A percentile compares a stretch with the other conserved stretches of the same genome.
These are phyloP conservation scores for Colletotrichum brevisporum DNA, from an alignment of 2,329 filamentous ascomycete species.

Conservation along the genomic window DNA sequence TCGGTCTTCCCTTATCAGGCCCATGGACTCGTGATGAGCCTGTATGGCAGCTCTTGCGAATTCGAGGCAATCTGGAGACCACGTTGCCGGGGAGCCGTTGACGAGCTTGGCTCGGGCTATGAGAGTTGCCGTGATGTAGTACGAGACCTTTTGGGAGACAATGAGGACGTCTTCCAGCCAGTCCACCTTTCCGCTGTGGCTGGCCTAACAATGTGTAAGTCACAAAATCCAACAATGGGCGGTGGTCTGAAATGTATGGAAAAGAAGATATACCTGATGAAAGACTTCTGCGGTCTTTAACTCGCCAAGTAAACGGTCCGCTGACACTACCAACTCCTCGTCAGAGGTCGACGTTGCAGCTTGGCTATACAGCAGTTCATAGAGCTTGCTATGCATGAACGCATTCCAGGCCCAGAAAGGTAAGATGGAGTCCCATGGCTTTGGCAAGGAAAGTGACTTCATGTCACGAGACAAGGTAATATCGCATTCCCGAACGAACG, in stretches of 20 bases:
- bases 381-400: conserved; percentile 64
- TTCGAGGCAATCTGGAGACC: conserved; percentile 10
- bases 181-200: not conserved
- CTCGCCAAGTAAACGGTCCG: conserved; percentile 1
- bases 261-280: not conserved
- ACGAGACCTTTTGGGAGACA: conserved; percentile 6
- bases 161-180: conserved; percentile 11
- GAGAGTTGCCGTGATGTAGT: conserved; percentile 23
- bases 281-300: not conserved
- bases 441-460: conserved; percentile 44
- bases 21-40: conserved; percentile 13
- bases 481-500: conserved; percentile 70
- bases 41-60: conserved; percentile 4
- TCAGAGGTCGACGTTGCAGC: not conserved
- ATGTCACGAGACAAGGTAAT: conserved; percentile 59
- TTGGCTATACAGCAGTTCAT: conserved; percentile 50
- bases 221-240: not conserved
- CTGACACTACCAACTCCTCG: not conserved
- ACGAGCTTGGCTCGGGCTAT: conserved; percentile 13
- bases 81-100: not conserved
- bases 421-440: conserved; percentile 58
- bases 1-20: not conserved
- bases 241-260: no score
- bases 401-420: conserved; percentile 62
- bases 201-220: not conserved